A percentile compares a stretch with the other conserved stretches of the same genome.
phyloP scores from a whole-genome alignment of 371 early-diverging fungal species.

The Zychaea mexicana region DNA sequence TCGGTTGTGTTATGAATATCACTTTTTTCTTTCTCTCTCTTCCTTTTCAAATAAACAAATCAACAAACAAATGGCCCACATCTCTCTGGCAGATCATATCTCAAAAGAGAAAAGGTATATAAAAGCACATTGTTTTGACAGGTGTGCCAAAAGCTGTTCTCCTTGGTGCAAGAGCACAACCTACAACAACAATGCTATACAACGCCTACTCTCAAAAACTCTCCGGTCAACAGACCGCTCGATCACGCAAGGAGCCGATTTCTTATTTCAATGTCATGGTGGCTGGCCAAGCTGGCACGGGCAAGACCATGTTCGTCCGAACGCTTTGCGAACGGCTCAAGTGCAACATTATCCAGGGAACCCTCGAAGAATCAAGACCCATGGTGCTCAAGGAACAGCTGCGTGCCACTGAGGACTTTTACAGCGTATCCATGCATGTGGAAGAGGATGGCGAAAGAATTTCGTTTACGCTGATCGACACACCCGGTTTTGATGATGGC shows the following conservation, averaged over 20 bases:
- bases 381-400: constrained; percentile 27
- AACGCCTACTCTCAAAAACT: constrained; percentile 31
- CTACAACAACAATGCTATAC: constrained; percentile 30
- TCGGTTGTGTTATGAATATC: neutral
- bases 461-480: constrained; percentile 81
- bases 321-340: constrained; percentile 68
- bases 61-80: no score
- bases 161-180: no score
- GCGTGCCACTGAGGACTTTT: constrained; percentile 47
- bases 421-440: constrained; percentile 62
- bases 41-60: no score
- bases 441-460: constrained; percentile 79
- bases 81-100: no score
- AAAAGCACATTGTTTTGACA: no score
- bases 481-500: constrained; percentile 68
- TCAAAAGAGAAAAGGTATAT: no score
- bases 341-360: constrained; percentile 29
- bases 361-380: constrained; percentile 30
- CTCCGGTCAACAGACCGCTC: constrained; percentile 8
- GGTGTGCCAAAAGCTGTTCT: neutral
- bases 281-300: constrained; percentile 70
- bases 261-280: constrained; percentile 68
- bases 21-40: no score
- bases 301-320: constrained; percentile 82
- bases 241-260: constrained; percentile 36